Evolutionary conservation across 2,329 filamentous ascomycete genomes (phyloP), one percentile per base, ranked within the genome.

Genomic region (Nothopassalora personata): DNA sequence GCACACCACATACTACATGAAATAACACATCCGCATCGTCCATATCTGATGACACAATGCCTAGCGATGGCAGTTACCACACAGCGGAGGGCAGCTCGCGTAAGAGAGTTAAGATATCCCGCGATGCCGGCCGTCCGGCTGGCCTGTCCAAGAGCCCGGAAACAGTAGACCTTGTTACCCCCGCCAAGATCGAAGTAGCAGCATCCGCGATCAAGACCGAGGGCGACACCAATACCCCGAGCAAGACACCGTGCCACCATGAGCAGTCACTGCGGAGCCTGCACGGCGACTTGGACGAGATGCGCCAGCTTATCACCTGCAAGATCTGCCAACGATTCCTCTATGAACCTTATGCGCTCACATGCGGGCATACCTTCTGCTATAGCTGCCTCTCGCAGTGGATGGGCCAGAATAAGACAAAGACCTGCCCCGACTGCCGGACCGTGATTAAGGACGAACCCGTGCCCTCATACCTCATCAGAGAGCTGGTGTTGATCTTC

Each of bases 311-410:
- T 33, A 76, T 87, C 66, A 85, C 84, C 58, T 89, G 86, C 75
- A 85, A 85, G 63, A 85, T 89, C 62, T 89, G 86, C 72, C 82
- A 87, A 64, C 81, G 83, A 57, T 80, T 86, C 52, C 79, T 89
- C 53, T 88, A 88, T 73, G 86, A 89, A 71, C 86, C 86, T 1
- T 89, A 84, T 73, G 86, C 83, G 18, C 79, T 88, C 54, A 79
- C 79, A 6, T 89, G 86, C 67, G 86, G 86, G 3, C 86, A 89
- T 71, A 88, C 86, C 6, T 89, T 87, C 72, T 89, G 86, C 74
- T 89, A 89, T 70, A 83, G 81, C 61, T 75, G 71, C 54, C 64
- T 73, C 11, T 63, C 66, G 45, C 60, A 63, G 30, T 70, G 84
- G 82, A 84, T 84, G 66, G 75, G 83, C 47, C 79, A 79, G 65